phyloP scores from a whole-genome alignment of 176 grass and related monocot genomes.

The Melocanna baccifera region DNA sequence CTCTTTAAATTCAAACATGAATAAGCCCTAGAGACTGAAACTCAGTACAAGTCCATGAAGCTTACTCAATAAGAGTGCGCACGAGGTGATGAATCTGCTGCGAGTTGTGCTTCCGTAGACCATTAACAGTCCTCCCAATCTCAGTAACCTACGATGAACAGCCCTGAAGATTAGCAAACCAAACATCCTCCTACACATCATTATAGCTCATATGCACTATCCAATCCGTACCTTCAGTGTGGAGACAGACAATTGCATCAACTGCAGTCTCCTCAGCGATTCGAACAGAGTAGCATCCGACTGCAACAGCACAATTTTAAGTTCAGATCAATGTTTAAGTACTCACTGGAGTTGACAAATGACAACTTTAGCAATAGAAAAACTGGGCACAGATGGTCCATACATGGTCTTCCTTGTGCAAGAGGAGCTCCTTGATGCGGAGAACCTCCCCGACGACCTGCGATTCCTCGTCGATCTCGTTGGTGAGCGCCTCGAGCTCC shows the following conservation, averaged over 20 bases:
- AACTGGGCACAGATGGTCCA: background rate
- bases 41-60: background rate
- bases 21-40: conserved; percentile 2
- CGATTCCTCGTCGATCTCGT: conserved; percentile 70
- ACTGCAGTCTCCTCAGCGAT: conserved; percentile 80
- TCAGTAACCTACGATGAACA: conserved; percentile 64
- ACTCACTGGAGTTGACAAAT: background rate
- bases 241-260: conserved; percentile 80
- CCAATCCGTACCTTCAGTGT: conserved; percentile 50
- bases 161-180: background rate
- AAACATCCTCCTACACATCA: background rate
- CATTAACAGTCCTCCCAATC: conserved; percentile 83
- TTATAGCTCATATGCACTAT: background rate
- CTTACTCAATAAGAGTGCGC: conserved; percentile 78
- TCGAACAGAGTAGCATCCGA: conserved; percentile 74
- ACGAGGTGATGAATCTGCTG: conserved; percentile 66
- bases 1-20: background rate
- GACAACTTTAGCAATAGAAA: background rate
- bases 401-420: conserved; percentile 57
- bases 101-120: conserved; percentile 67
- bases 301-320: conserved; percentile 35
- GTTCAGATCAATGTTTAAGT: background rate
- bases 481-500: conserved; percentile 56
- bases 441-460: conserved; percentile 61
- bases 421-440: conserved; percentile 72